Evolutionary conservation across 805 yeast species (phyloP).

Genomic region (Yamadazyma takamatsuzukensis): DNA sequence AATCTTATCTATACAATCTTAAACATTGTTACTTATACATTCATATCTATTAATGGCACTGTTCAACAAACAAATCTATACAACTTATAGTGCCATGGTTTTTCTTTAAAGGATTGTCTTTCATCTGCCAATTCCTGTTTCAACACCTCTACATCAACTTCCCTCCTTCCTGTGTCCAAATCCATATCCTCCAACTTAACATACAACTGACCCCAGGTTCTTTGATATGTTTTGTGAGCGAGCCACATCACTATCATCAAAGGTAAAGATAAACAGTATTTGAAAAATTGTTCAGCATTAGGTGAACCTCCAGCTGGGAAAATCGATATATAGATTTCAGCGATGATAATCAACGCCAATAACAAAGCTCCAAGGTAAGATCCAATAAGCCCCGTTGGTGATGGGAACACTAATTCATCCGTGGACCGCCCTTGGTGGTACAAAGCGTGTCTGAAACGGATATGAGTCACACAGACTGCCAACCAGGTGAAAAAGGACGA

Average conservation of each 20-base stretch:
- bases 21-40: too few species aligned
- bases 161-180: slow-evolving; percentile 43
- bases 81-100: slow-evolving; percentile 24
- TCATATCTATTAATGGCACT: too few species aligned
- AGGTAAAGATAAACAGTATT: slow-evolving; percentile 48
- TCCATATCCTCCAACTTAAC: slow-evolving; percentile 34
- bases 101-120: slow-evolving; percentile 19
- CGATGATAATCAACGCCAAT: slow-evolving; percentile 29
- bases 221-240: slow-evolving; percentile 35
- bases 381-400: slow-evolving; percentile 37
- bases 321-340: slow-evolving; percentile 38
- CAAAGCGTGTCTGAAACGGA: slow-evolving; percentile 40
- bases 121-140: slow-evolving; percentile 42
- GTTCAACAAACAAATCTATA: too few species aligned
- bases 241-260: slow-evolving; percentile 43
- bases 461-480: slow-evolving; percentile 36
- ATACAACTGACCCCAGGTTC: slow-evolving; percentile 26
- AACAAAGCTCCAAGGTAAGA: slow-evolving; percentile 31
- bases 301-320: slow-evolving; percentile 28
- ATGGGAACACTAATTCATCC: slow-evolving; percentile 33
- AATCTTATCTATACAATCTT: too few species aligned
- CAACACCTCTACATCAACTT: slow-evolving; percentile 32
- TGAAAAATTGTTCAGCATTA: slow-evolving; percentile 43
- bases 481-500: slow-evolving; percentile 42
- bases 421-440: slow-evolving; percentile 30